Percentiles rank a stretch among this genome's conserved stretches.
Conservation (phyloP, 768 basidiomycete species). For the Collybia mongolica region DNA sequence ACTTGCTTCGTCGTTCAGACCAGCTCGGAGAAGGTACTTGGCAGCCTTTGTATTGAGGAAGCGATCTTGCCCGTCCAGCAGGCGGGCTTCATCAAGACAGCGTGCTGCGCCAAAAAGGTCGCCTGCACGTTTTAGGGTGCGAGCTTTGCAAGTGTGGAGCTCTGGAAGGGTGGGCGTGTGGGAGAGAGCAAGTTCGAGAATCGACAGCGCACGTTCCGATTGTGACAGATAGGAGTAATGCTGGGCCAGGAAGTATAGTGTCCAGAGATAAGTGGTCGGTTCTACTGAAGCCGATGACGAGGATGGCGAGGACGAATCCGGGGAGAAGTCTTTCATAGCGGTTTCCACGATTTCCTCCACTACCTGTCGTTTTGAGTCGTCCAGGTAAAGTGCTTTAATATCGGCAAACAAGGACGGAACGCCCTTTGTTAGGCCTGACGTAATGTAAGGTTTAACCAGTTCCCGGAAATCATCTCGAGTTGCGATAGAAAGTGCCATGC, state of each 20-base stretch:
- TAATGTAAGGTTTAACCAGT: slow-evolving; percentile 66
- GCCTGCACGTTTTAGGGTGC: slow-evolving; percentile 83
- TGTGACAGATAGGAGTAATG: slow-evolving; percentile 72
- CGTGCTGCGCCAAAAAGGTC: slow-evolving; percentile 74
- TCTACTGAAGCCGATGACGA: slow-evolving; percentile 34
- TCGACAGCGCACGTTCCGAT: slow-evolving; percentile 50
- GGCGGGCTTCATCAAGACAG: slow-evolving; percentile 76
- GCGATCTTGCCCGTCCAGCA: slow-evolving; percentile 90
- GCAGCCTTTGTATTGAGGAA: slow-evolving; percentile 93
- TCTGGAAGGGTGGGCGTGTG: slow-evolving; percentile 97
- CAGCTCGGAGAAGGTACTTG: slow-evolving; percentile 87
- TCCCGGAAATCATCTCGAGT: slow-evolving; percentile 66
- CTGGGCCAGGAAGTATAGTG: slow-evolving; percentile 91
- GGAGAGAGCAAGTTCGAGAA: slow-evolving; percentile 62
- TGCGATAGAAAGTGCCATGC: slow-evolving; percentile 71
- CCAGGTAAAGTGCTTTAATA: slow-evolving; percentile 78
- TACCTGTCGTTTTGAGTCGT: slow-evolving; percentile 58
- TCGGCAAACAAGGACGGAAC: slow-evolving; percentile 93
- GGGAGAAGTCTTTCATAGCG: slow-evolving; percentile 33
- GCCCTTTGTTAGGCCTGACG: slow-evolving; percentile 72
- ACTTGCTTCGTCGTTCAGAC: slow-evolving; percentile 73
- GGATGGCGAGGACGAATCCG: slow-evolving; percentile 16
- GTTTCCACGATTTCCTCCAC: slow-evolving; percentile 73
- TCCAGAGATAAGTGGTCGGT: slow-evolving; percentile 90
- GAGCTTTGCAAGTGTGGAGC: slow-evolving; percentile 76